Percentiles rank a stretch among this genome's conserved stretches.
phyloP scores from a whole-genome alignment of 2,329 filamentous ascomycete genomes.

The Penicillium thymicola region DNA sequence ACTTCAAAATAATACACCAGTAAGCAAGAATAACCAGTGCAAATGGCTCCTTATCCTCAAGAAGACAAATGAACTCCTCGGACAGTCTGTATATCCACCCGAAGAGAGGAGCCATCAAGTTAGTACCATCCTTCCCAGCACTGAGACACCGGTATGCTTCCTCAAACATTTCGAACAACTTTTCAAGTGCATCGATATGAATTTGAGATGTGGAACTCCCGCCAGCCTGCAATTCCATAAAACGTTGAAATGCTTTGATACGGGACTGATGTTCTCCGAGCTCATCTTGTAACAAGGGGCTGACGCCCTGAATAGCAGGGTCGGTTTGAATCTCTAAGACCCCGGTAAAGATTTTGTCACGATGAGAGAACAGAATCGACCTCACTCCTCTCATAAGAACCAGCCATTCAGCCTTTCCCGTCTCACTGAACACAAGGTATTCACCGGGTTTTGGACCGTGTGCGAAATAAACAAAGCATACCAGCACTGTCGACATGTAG shows the following conservation, averaged over 20 bases:
- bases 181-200: constrained; percentile 12
- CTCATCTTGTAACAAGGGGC: constrained; percentile 14
- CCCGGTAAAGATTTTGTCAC: constrained; percentile 25
- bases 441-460: constrained; percentile 29
- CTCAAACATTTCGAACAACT: constrained; percentile 15
- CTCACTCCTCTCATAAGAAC: constrained; percentile 33
- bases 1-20: constrained; percentile 32
- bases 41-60: constrained; percentile 28
- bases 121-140: constrained; percentile 7
- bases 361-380: constrained; percentile 20
- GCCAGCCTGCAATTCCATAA: constrained; percentile 9
- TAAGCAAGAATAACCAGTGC: constrained; percentile 29
- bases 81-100: constrained; percentile 33
- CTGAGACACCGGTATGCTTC: constrained; percentile 18
- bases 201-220: background rate
- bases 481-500: constrained; percentile 31
- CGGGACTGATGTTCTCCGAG: constrained; percentile 14
- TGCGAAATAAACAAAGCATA: constrained; percentile 36
- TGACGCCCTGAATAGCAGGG: background rate
- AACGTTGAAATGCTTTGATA: constrained; percentile 9
- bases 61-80: constrained; percentile 17
- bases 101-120: constrained; percentile 26
- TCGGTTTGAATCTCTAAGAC: constrained; percentile 16
- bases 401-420: constrained; percentile 31
- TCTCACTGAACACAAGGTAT: constrained; percentile 33